phyloP scores from a whole-genome alignment of 2,329 filamentous ascomycete species.

The Falciphora oryzae region DNA sequence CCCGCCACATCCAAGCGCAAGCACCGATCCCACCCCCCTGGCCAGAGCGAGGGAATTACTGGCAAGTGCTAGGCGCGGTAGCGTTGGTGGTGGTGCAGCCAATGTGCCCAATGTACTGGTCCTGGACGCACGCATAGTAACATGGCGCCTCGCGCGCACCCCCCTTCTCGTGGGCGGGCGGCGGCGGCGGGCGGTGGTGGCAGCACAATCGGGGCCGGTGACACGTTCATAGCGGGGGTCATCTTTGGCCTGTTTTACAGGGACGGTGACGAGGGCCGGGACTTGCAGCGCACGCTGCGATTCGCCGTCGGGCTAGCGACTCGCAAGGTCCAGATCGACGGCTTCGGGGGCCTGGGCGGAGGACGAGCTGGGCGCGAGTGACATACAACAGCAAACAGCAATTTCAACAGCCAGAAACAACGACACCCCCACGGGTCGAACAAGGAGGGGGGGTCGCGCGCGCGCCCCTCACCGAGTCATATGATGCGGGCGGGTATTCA shows the following conservation, averaged over 20 bases:
- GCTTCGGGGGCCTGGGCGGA: slow-evolving; percentile 48
- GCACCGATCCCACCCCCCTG: background rate
- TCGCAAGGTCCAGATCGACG: slow-evolving; percentile 60
- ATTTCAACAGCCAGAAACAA: background rate
- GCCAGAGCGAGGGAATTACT: slow-evolving; percentile 8
- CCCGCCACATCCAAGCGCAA: background rate
- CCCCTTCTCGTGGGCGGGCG: background rate
- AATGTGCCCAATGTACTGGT: background rate
- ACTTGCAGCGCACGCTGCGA: slow-evolving; percentile 38
- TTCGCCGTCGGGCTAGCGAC: slow-evolving; percentile 65
- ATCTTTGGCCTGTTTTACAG: slow-evolving; percentile 55
- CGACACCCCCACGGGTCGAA: background rate
- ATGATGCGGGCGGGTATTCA: slow-evolving; percentile 1
- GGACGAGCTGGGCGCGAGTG: background rate
- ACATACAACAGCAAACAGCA: background rate
- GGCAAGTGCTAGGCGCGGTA: slow-evolving; percentile 3
- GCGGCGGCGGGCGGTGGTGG: background rate
- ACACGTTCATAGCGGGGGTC: slow-evolving; percentile 70
- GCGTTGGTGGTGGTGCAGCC: background rate
- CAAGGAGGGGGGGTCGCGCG: background rate
- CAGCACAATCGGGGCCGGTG: slow-evolving; percentile 67
- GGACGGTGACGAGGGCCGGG: slow-evolving; percentile 36
- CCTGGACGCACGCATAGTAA: background rate
- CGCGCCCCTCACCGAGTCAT: slow-evolving; percentile 2
- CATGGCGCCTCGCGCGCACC: background rate